These are phyloP conservation scores for Fusarium domesticum DNA, from an alignment of 2,329 filamentous ascomycete genomes.

Conservation along the genomic window DNA sequence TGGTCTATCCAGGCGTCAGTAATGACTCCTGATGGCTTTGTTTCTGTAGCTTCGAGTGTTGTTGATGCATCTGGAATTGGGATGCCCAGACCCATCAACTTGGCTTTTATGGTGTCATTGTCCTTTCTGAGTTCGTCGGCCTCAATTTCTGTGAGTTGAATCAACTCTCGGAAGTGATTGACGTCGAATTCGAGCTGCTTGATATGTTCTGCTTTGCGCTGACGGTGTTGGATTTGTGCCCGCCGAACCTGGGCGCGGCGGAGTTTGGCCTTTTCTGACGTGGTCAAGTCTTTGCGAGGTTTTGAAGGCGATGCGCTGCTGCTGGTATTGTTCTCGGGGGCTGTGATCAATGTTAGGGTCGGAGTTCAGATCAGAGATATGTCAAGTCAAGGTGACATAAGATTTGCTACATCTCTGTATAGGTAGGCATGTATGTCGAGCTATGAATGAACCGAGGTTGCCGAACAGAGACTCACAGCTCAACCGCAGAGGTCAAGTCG, in stretches of 20 bases:
- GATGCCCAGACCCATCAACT: slow-evolving; percentile 31
- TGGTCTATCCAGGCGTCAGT: slow-evolving; percentile 21
- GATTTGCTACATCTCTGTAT: too few relatives aligned
- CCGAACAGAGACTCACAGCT: neutral
- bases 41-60: neutral
- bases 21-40: neutral
- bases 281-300: slow-evolving; percentile 18
- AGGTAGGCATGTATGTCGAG: neutral
- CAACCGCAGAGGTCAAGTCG: neutral
- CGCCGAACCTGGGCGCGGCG: slow-evolving; percentile 52
- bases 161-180: slow-evolving; percentile 45
- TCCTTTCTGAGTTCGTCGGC: slow-evolving; percentile 36
- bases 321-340: slow-evolving; percentile 14
- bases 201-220: slow-evolving; percentile 55
- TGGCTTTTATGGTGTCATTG: slow-evolving; percentile 43
- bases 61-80: slow-evolving; percentile 12
- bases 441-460: too few relatives aligned
- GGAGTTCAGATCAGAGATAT: neutral
- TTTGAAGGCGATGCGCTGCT: slow-evolving; percentile 16
- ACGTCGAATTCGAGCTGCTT: slow-evolving; percentile 53
- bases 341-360: slow-evolving; percentile 7
- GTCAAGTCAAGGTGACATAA: neutral
- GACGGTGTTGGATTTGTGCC: slow-evolving; percentile 54
- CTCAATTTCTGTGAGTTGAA: slow-evolving; percentile 43
- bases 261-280: slow-evolving; percentile 42